A percentile compares a stretch with the other conserved stretches of the same genome.
Conservation (phyloP, 2,329 filamentous ascomycete species). For the Fusarium sacchari region DNA sequence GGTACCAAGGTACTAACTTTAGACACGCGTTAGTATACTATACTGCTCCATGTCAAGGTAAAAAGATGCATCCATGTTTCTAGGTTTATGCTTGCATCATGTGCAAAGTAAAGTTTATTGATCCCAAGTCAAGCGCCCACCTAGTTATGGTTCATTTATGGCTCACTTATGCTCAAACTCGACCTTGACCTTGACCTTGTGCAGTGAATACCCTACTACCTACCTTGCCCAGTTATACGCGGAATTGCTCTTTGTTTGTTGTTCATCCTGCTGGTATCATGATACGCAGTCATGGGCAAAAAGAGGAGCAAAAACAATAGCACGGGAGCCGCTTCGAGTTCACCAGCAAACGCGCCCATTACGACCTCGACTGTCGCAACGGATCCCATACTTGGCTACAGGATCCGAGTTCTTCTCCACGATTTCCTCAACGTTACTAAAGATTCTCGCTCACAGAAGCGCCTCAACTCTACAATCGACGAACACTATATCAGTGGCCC, state of each 20-base stretch:
- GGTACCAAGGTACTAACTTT: too few species aligned
- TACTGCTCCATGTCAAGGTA: not conserved
- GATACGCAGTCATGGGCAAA: not conserved
- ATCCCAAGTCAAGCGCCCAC: not conserved
- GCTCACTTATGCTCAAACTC: too few species aligned
- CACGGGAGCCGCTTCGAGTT: not conserved
- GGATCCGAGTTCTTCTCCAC: conserved; percentile 1
- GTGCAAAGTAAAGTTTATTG: not conserved
- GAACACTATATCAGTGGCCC: not conserved
- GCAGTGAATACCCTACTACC: not conserved
- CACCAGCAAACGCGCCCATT: not conserved
- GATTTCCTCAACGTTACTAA: conserved; percentile 1
- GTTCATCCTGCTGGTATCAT: too few species aligned
- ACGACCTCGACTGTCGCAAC: not conserved
- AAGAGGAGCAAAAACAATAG: not conserved
- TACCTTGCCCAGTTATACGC: not conserved
- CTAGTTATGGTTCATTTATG: too few species aligned
- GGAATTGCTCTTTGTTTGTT: too few species aligned
- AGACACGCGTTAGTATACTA: not conserved
- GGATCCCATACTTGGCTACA: conserved; percentile 1
- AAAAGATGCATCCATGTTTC: not conserved
- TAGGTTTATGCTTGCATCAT: not conserved
- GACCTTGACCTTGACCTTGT: not conserved
- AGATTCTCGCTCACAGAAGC: not conserved
- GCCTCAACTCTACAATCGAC: not conserved